Percentiles rank a stretch among this genome's conserved stretches.
Evolutionary conservation across 805 yeast genomes (phyloP).

Genomic region (Priceomyces fermenticarens): DNA sequence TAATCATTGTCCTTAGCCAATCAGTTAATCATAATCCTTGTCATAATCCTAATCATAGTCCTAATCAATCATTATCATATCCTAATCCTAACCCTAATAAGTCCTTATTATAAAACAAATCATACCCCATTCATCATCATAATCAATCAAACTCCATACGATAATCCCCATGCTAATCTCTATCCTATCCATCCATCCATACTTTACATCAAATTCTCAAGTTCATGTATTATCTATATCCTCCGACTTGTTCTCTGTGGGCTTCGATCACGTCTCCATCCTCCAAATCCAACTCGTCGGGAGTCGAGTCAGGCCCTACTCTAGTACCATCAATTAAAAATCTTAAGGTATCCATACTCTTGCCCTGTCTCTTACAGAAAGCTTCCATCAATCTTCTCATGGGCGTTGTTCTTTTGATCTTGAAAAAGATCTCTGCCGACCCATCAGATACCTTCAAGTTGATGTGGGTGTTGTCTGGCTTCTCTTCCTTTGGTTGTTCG

Average conservation of each 20-base stretch:
- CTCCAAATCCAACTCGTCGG: conserved; percentile 88
- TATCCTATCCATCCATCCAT: no score
- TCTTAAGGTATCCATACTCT: conserved; percentile 74
- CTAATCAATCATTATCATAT: no score
- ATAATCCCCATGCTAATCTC: no score
- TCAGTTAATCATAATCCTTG: no score
- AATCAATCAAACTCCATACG: no score
- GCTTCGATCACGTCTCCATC: conserved; percentile 97
- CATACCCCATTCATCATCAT: no score
- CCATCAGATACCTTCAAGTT: conserved; percentile 94
- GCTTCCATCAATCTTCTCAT: conserved; percentile 95
- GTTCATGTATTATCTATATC: conserved; percentile 17
- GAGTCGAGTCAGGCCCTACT: conserved; percentile 83
- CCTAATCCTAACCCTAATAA: no score
- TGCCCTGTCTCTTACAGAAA: conserved; percentile 96
- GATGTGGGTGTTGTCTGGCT: conserved; percentile 64
- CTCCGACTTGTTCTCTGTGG: conserved; percentile 91
- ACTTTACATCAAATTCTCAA: no score
- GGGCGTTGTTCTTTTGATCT: conserved; percentile 89
- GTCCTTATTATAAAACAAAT: no score
- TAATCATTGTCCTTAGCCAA: no score
- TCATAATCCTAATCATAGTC: no score
- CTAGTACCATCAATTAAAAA: conserved; percentile 93
- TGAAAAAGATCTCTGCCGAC: conserved; percentile 89
- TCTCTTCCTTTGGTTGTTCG: conserved; percentile 42